Evolutionary conservation across 108 stramenopile species (phyloP), one percentile per base, ranked within the genome.

Genomic region (Phaeodactylum tricornutum): DNA sequence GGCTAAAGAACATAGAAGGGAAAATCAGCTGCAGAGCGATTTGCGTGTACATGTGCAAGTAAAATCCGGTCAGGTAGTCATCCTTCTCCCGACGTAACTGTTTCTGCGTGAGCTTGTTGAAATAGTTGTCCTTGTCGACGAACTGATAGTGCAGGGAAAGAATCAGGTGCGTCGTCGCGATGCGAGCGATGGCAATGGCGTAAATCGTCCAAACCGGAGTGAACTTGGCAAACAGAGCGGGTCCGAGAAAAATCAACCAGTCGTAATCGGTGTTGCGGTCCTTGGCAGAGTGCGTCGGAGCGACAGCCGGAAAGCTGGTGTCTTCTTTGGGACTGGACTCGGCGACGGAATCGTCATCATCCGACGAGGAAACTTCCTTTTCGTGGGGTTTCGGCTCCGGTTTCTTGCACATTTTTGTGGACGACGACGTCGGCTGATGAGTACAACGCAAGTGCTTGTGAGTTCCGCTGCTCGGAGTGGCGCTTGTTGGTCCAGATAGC

Each of bases 101-200:
- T 45, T 75, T 80, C 32, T 72, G 67, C 20, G 71, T 59, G 1
- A 75, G 11, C 43, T 79, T 79, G 64, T 79, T 71, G 43, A 67
- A 48, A 36, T 80, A 76, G 62, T 75, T 76, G 54, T 80, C 72
- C 50, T 80, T 80, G 50, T 80, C 79, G 16, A 66, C 59, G 33
- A 76, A 71, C 6, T 61, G 52, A 49, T 76, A 80, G 35, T 80
- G 79, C 24, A 80, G 48, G 11, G 79, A 48, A 47, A 80, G 41
- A 1, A 68, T 59, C 9, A 76, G 43, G 33, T 72, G 64, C 25
- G 69, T 80, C 44, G 59, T 63, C 19, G 76, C 19, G n/a, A 80
- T 74, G 15, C 79, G 67, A 34, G 59, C 49, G 30, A 76, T 67
- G 19, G 67, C 71, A 29, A 72, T 76, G 29, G 55, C 55, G 65